Evolutionary conservation across 2,329 filamentous ascomycete species (phyloP).

Genomic region (Xylaria multiplex): DNA sequence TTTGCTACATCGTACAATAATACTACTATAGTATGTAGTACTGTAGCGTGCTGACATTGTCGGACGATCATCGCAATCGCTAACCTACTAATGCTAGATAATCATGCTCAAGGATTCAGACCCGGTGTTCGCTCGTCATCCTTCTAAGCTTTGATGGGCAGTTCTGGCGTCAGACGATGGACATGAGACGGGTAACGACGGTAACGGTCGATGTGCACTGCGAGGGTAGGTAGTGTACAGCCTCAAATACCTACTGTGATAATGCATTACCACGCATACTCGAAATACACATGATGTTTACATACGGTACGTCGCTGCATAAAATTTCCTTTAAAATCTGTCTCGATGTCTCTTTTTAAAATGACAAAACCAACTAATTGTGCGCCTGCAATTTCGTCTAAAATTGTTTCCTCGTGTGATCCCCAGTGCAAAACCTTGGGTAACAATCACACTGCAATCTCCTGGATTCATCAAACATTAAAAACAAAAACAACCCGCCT

Average conservation of each 20-base stretch:
- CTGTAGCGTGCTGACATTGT: neutral
- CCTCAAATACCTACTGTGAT: neutral
- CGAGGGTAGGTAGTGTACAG: neutral
- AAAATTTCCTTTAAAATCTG: neutral
- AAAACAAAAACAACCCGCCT: neutral
- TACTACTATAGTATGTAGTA: neutral
- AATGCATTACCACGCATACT: neutral
- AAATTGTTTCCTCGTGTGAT: slow-evolving; percentile 3
- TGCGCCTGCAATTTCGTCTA: slow-evolving; percentile 23
- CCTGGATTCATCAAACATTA: slow-evolving; percentile 3
- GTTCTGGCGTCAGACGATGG: slow-evolving; percentile 6
- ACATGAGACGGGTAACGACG: neutral
- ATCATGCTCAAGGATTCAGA: slow-evolving; percentile 7
- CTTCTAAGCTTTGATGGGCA: neutral
- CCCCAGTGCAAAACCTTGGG: neutral
- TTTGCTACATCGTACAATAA: slow-evolving; percentile 8
- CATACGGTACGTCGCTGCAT: neutral
- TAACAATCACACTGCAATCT: slow-evolving; percentile 8
- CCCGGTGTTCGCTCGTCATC: slow-evolving; percentile 15
- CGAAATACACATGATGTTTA: neutral
- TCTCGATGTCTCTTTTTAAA: neutral
- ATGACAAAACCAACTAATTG: slow-evolving; percentile 1
- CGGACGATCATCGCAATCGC: neutral
- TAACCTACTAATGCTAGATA: too few relatives aligned
- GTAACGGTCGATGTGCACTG: neutral